phyloP scores from a whole-genome alignment of 176 grass and related monocot species.

The Zea mays region Zm-B73-REFERENCE-NAM-5.0 NC_050101.1:59900501-59901000 shows the following conservation, averaged over 20 bases:
- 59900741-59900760: conserved; percentile 92
- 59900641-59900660: conserved; percentile 87
- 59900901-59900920: conserved; percentile 97
- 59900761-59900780: conserved; percentile 94
- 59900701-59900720: conserved; percentile 68
- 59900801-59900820: conserved; percentile 67
- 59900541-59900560: conserved; percentile 89
- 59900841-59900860: conserved; percentile 90
- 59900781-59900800: conserved; percentile 94
- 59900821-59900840: conserved; percentile 83
- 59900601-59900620: conserved; percentile 70
- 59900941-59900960: conserved; percentile 73
- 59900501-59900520: conserved; percentile 75
- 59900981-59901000: conserved; percentile 70
- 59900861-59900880: conserved; percentile 83
- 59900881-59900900: conserved; percentile 87
- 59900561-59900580: conserved; percentile 85
- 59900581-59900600: conserved; percentile 79
- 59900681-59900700: conserved; percentile 74
- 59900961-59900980: conserved; percentile 78
- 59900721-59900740: conserved; percentile 94
- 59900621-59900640: conserved; percentile 61
- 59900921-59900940: conserved; percentile 87
- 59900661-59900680: conserved; percentile 77
- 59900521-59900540: conserved; percentile 84